Conservation (phyloP, 2,329 filamentous ascomycete genomes). For the Fusarium oxysporum region DNA sequence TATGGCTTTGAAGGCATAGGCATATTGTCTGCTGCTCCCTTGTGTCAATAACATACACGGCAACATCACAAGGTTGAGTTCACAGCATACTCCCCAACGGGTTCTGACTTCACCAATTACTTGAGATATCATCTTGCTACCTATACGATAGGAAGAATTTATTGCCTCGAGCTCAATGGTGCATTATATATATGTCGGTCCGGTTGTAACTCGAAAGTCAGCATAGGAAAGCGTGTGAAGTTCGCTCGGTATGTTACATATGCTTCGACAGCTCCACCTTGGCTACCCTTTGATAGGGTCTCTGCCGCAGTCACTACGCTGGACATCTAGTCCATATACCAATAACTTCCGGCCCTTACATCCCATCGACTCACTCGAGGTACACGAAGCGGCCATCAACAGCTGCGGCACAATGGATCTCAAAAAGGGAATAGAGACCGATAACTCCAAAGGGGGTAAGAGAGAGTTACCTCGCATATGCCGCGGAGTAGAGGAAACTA, state of each 20-base stretch:
- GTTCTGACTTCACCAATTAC: too few relatives aligned
- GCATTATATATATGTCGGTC: background rate
- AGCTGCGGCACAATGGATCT: background rate
- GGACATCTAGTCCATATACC: background rate
- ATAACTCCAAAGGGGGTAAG: fast-evolving
- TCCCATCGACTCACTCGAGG: too few relatives aligned
- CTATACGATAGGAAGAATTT: too few relatives aligned
- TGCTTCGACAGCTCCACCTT: background rate
- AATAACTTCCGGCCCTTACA: background rate
- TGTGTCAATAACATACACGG: background rate
- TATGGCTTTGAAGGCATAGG: background rate
- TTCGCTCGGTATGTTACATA: too few relatives aligned
- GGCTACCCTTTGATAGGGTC: background rate
- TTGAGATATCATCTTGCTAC: background rate
- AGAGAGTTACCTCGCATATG: background rate
- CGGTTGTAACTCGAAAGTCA: background rate
- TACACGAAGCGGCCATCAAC: background rate
- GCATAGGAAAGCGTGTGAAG: background rate
- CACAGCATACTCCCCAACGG: background rate
- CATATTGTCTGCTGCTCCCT: background rate
- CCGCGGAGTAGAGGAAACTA: background rate
- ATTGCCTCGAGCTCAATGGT: fast-evolving
- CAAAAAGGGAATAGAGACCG: background rate
- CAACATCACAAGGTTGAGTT: background rate
- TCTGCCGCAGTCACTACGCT: background rate